Evolutionary conservation across 805 yeast genomes (phyloP).

Genomic region (Pichia gijzeniarum): DNA sequence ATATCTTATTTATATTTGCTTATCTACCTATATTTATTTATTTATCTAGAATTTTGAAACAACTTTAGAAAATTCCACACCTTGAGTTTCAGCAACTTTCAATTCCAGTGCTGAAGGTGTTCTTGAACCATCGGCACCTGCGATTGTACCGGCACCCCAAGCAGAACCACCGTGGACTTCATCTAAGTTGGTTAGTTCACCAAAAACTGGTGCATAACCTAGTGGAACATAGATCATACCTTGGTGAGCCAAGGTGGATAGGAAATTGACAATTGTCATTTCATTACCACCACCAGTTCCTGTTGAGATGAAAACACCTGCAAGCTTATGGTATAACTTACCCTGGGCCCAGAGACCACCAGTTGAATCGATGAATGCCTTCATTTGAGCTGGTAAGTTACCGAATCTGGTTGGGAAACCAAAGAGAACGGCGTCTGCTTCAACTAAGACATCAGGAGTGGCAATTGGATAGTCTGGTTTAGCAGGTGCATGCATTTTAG

Average conservation of each 20-base stretch:
- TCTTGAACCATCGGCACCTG: conserved; percentile 76
- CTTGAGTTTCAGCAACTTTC: conserved; percentile 60
- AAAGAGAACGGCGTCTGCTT: conserved; percentile 75
- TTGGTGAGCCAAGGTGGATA: conserved; percentile 68
- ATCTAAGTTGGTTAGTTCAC: conserved; percentile 45
- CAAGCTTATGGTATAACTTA: conserved; percentile 65
- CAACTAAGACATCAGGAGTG: conserved; percentile 46
- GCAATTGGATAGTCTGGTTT: conserved; percentile 62
- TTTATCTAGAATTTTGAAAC: conserved; percentile 25
- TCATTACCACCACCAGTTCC: conserved; percentile 88
- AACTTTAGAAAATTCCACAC: conserved; percentile 51
- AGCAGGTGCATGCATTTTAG: conserved; percentile 54
- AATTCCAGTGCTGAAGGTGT: conserved; percentile 56
- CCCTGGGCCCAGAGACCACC: conserved; percentile 79
- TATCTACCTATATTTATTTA: not conserved
- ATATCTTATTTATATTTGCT: not conserved
- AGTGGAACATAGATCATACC: conserved; percentile 77
- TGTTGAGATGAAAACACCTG: conserved; percentile 65
- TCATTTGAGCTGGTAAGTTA: conserved; percentile 70
- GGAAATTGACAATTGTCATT: conserved; percentile 53
- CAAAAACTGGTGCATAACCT: conserved; percentile 57
- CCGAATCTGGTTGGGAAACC: conserved; percentile 89
- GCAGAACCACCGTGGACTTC: conserved; percentile 78
- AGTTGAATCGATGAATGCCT: conserved; percentile 69
- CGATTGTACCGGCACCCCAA: conserved; percentile 81